These are phyloP conservation scores for Saccharomyces uvarum DNA, from an alignment of 1,139 yeast species.

Conservation along the genomic window DNA sequence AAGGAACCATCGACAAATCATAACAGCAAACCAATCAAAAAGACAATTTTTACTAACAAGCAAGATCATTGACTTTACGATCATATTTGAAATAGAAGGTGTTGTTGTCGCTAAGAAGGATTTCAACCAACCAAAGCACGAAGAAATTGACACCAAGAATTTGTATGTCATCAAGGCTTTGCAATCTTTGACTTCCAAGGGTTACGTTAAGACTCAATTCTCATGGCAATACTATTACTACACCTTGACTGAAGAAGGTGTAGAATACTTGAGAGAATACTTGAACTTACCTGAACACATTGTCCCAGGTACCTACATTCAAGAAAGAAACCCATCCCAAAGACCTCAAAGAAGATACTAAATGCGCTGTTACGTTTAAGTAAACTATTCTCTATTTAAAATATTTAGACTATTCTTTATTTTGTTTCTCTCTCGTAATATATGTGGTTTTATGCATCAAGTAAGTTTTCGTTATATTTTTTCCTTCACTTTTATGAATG, in stretches of 20 bases:
- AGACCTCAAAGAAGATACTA: conserved; percentile 48
- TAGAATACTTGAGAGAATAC: conserved; percentile 96
- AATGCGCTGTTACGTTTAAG: conserved; percentile 4
- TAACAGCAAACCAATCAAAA: not conserved
- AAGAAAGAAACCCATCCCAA: conserved; percentile 81
- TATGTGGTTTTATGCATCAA: not conserved
- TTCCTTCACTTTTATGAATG: not conserved
- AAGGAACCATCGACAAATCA: not conserved
- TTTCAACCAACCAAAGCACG: conserved; percentile 95
- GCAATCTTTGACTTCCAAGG: conserved; percentile 97
- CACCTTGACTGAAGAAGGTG: conserved; percentile 99
- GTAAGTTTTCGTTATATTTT: not conserved
- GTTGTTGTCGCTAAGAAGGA: conserved; percentile 99
- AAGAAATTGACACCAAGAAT: conserved; percentile 96
- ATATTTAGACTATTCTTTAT: not conserved
- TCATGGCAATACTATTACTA: conserved; percentile 99
- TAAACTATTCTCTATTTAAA: not conserved
- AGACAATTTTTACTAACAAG: not conserved
- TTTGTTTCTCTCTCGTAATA: conserved; percentile 1
- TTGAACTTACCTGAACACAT: conserved; percentile 97
- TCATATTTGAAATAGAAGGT: conserved; percentile 55
- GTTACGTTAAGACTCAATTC: conserved; percentile 99
- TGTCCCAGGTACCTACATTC: conserved; percentile 97
- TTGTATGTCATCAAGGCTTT: conserved; percentile 97
- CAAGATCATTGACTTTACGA: not conserved